phyloP scores from a whole-genome alignment of 1,284 basidiomycete species.

The Phellopilus nigrolimitatus region DNA sequence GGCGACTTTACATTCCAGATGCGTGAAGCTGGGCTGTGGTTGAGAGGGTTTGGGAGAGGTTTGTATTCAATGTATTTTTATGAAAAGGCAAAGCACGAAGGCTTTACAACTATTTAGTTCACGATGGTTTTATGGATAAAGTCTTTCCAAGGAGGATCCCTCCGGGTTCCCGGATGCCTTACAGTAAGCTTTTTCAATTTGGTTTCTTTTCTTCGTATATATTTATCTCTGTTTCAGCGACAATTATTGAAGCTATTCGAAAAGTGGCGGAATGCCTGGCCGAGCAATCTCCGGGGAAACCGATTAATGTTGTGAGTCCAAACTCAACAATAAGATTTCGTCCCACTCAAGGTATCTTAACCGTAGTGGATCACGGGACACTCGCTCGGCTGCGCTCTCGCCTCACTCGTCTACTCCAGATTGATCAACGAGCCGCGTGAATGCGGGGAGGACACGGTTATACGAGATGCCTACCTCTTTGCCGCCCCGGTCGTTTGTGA shows the following conservation, averaged over 20 bases:
- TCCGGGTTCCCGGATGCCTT: constrained; percentile 22
- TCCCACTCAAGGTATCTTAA: no score
- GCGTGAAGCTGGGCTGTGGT: constrained; percentile 24
- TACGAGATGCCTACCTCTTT: constrained; percentile 30
- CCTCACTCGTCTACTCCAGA: constrained; percentile 27
- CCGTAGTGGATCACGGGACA: constrained; percentile 30
- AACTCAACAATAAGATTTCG: not conserved
- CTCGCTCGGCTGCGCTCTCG: constrained; percentile 29
- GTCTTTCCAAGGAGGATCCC: constrained; percentile 25
- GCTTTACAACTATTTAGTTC: constrained; percentile 20
- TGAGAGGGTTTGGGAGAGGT: constrained; percentile 27
- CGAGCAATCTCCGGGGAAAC: constrained; percentile 19
- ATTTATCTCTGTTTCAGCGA: constrained; percentile 13
- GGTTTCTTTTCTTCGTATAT: not conserved
- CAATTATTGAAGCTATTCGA: constrained; percentile 25
- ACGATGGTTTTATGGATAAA: constrained; percentile 28
- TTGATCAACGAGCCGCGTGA: constrained; percentile 25
- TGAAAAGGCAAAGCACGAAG: not conserved
- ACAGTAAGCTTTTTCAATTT: constrained; percentile 15
- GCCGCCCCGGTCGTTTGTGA: constrained; percentile 28
- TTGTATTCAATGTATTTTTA: not conserved
- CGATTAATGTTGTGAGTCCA: constrained; percentile 25
- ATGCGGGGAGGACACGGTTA: constrained; percentile 22
- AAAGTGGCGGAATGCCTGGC: constrained; percentile 17
- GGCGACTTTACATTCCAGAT: constrained; percentile 29